These are phyloP conservation scores for Elongisporangium undulatum DNA, from an alignment of 352 stramenopile species.

Conservation along the genomic window DNA sequence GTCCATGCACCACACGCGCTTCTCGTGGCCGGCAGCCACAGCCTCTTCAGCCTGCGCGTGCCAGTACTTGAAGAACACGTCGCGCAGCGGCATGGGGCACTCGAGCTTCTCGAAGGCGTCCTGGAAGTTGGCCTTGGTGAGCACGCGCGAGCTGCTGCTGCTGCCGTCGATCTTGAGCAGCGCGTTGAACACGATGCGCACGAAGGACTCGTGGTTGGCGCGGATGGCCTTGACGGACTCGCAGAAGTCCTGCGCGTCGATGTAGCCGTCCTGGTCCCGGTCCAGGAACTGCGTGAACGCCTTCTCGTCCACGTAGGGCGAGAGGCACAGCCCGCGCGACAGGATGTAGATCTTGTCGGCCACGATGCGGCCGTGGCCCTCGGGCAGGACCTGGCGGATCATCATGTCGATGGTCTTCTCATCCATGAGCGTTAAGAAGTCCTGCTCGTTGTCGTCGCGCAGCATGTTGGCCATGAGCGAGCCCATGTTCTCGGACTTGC, in stretches of 20 bases:
- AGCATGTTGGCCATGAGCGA: slow-evolving; percentile 60
- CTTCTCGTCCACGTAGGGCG: slow-evolving; percentile 58
- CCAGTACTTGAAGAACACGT: slow-evolving; percentile 63
- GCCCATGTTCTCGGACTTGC: slow-evolving; percentile 76
- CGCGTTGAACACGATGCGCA: slow-evolving; percentile 58
- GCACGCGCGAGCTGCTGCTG: neutral
- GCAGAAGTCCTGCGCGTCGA: slow-evolving; percentile 69
- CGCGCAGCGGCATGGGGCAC: slow-evolving; percentile 46
- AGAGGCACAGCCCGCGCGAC: slow-evolving; percentile 50
- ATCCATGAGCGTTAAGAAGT: slow-evolving; percentile 54
- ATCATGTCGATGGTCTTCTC: slow-evolving; percentile 55
- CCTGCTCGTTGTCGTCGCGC: slow-evolving; percentile 40
- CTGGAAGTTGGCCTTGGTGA: slow-evolving; percentile 33
- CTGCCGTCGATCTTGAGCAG: slow-evolving; percentile 44
- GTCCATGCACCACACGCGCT: slow-evolving; percentile 28
- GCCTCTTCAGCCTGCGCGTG: slow-evolving; percentile 27
- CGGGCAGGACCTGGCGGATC: slow-evolving; percentile 57
- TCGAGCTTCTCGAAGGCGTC: slow-evolving; percentile 48
- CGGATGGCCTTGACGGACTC: slow-evolving; percentile 53
- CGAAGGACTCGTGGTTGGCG: slow-evolving; percentile 48
- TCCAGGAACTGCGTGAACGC: slow-evolving; percentile 62
- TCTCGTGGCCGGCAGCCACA: neutral
- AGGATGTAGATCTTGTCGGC: slow-evolving; percentile 47
- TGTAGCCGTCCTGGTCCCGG: slow-evolving; percentile 64
- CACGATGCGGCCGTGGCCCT: slow-evolving; percentile 38